Evolutionary conservation across 805 yeast species (phyloP), one percentile per base, ranked within the genome.

Genomic region (Ogataea nitratoaversa): DNA sequence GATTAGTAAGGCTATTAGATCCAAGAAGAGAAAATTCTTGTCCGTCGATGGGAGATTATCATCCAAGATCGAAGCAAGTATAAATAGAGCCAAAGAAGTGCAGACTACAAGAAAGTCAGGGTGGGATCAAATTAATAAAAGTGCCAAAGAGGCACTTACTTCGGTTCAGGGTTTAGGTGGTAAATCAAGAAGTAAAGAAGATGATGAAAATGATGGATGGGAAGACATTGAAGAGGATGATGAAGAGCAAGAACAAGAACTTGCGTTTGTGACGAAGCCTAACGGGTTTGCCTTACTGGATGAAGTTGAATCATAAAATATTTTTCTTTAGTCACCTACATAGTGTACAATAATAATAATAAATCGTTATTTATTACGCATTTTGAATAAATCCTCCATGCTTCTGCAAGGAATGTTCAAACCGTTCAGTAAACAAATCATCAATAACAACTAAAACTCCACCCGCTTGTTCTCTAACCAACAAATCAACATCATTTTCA

Each of bases 101-200:
- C 82, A 77, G 50, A 65, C 60, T 17, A 69, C 82, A 9, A 71
- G 93, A 60, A 83, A 82, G 57, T 65, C 85, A 0, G 82, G 78
- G 13, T 84, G 91, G 93, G 89, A 82, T 36, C 65, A 70, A 32
- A 80, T 82, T 40, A 84, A 82, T 55, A 66, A 72, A 42, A 58
- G 60, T 23, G 71, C 79, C 9, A 70, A 57, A 41, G 59, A 49
- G 19, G 42, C 59, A 6, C 38, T 56, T 2, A 40, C 37, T 30
- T 38, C 33, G 30, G 59, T 49, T 37, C 30, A 27, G 16, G 30
- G 30, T 4, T 9, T 9, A 9, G 29, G 13, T 27, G 11, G 6
- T 27, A 27, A 27, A 27, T 6, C 14, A 8, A 18, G 16, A 12
- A 23, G 20, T 23, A 23, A 17, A 8, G 23, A 16, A 13, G 41